Conservation (phyloP, 768 basidiomycete species). For the Suillus plorans region DNA sequence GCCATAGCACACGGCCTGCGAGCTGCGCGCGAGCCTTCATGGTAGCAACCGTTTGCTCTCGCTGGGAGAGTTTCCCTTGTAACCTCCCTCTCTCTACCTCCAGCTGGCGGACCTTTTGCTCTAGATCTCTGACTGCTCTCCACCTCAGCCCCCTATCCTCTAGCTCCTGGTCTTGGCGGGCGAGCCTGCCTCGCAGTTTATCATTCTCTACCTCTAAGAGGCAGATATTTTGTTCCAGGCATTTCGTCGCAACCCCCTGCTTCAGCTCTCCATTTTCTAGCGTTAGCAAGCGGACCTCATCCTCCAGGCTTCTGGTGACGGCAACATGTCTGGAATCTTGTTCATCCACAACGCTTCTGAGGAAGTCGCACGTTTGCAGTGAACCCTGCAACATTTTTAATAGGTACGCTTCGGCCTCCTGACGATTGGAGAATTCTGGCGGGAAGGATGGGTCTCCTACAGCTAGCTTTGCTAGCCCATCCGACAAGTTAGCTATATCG, state of each 20-base stretch:
- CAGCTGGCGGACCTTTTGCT: background rate
- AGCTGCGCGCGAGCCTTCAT: background rate
- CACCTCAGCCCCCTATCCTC: background rate
- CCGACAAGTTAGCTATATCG: background rate
- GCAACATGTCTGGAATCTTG: background rate
- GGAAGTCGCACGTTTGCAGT: background rate
- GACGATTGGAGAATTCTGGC: background rate
- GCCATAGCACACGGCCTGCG: background rate
- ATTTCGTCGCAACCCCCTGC: background rate
- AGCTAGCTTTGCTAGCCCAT: background rate
- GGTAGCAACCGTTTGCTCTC: background rate
- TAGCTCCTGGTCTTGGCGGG: background rate
- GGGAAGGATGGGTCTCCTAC: background rate
- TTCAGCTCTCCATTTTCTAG: background rate
- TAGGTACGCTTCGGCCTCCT: background rate
- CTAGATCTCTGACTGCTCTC: no score
- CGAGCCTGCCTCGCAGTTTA: background rate
- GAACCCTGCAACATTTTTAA: background rate
- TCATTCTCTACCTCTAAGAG: background rate
- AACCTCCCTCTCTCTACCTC: background rate
- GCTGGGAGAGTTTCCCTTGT: background rate
- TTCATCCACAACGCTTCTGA: background rate
- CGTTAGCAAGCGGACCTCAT: background rate
- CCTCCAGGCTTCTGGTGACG: background rate
- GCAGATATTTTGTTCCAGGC: background rate